phyloP scores from a whole-genome alignment of 345 rosid species.

The Arabis hirsuta region DNA sequence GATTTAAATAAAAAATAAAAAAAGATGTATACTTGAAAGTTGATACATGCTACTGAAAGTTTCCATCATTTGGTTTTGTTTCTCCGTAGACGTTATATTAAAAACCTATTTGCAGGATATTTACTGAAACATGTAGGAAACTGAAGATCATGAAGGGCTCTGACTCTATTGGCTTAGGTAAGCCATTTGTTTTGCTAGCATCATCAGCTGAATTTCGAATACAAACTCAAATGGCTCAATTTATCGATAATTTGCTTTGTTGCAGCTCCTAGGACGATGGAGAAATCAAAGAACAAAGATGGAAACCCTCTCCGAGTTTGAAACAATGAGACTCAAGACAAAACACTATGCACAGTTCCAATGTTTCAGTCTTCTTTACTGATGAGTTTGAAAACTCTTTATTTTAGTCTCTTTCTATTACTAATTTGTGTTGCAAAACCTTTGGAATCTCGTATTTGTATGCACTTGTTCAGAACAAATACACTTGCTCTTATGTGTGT shows the following conservation, averaged over 20 bases:
- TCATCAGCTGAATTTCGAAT: neutral
- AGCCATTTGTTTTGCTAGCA: conserved; percentile 1
- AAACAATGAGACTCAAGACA: conserved; percentile 20
- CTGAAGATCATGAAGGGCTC: conserved; percentile 93
- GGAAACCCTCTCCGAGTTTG: conserved; percentile 26
- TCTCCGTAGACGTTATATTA: neutral
- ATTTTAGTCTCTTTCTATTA: neutral
- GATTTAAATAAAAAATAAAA: neutral
- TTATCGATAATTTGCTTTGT: conserved; percentile 17
- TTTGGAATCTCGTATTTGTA: conserved; percentile 19
- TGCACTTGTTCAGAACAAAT: conserved; percentile 27
- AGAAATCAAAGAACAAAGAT: conserved; percentile 61
- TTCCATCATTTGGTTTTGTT: neutral
- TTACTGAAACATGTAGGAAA: conserved; percentile 78
- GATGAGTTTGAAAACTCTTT: conserved; percentile 33
- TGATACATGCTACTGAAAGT: neutral
- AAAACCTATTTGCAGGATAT: conserved; percentile 60
- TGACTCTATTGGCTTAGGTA: conserved; percentile 93
- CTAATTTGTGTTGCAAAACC: conserved; percentile 36
- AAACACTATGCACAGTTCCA: conserved; percentile 37
- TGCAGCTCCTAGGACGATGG: conserved; percentile 67
- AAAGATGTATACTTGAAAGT: neutral
- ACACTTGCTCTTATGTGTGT: conserved; percentile 34
- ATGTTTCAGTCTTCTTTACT: conserved; percentile 32
- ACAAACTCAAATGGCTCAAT: conserved; percentile 13